Evolutionary conservation across 2,329 filamentous ascomycete genomes (phyloP).

Genomic region (Nigrograna mackinnonii): DNA sequence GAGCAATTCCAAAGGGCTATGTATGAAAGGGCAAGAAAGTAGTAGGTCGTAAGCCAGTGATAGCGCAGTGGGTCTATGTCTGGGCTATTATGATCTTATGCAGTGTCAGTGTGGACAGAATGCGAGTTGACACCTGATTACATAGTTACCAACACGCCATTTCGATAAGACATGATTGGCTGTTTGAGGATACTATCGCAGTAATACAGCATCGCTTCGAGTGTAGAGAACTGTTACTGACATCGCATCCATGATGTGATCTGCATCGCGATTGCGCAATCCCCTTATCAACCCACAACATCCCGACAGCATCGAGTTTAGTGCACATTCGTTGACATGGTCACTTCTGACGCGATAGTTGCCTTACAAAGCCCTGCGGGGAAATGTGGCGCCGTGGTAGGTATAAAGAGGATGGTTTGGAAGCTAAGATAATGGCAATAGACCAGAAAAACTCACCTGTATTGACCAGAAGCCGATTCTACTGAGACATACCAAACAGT

Average conservation of each 20-base stretch:
- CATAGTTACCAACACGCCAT: no score
- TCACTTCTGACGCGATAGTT: neutral
- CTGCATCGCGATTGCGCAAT: neutral
- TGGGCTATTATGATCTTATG: no score
- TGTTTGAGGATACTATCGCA: no score
- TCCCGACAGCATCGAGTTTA: neutral
- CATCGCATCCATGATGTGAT: neutral
- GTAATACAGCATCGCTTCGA: no score
- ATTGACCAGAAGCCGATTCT: neutral
- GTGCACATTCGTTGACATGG: neutral
- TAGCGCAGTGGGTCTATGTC: no score
- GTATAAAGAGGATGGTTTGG: neutral
- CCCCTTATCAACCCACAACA: neutral
- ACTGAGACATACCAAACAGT: neutral
- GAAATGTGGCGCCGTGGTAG: neutral
- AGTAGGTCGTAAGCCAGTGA: no score
- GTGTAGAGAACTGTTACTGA: no score
- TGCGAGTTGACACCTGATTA: no score
- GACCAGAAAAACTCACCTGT: neutral
- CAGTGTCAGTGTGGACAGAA: no score
- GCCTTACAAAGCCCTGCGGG: neutral
- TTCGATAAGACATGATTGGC: no score
- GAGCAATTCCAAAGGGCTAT: slow-evolving; percentile 10
- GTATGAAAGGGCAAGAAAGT: no score
- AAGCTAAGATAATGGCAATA: neutral